phyloP scores from a whole-genome alignment of 108 stramenopile species.

The Cyclotella baltica region DNA sequence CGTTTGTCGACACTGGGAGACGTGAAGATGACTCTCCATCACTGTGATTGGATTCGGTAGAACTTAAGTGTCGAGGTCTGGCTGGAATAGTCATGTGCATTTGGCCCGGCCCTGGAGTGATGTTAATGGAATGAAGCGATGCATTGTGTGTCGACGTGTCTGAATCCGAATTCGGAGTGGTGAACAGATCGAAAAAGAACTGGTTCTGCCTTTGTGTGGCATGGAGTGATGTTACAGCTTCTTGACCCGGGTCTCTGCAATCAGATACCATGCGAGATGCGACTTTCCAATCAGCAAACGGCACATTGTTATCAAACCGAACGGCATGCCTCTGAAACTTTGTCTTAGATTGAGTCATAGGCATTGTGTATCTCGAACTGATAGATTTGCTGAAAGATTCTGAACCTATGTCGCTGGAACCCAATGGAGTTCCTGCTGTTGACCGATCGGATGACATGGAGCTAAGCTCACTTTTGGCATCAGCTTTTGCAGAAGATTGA shows the following conservation, averaged over 20 bases:
- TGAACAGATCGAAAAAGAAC: conserved; percentile 36
- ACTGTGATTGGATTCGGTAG: background rate
- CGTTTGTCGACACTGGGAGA: background rate
- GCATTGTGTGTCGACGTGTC: background rate
- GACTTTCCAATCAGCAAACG: conserved; percentile 43
- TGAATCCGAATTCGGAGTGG: conserved; percentile 9
- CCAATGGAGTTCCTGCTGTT: background rate
- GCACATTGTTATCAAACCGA: conserved; percentile 20
- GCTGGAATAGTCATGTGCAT: background rate
- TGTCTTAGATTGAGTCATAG: conserved; percentile 19
- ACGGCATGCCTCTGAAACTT: background rate
- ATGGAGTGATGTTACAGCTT: background rate
- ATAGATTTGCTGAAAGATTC: background rate
- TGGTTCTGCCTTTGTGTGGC: conserved; percentile 9
- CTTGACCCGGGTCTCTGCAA: conserved; percentile 59
- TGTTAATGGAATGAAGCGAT: conserved; percentile 20
- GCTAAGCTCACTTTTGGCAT: conserved; percentile 25
- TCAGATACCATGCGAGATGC: conserved; percentile 40
- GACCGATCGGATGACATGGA: conserved; percentile 37
- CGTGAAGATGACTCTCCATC: background rate
- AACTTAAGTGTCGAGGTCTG: background rate
- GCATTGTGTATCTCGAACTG: conserved; percentile 25
- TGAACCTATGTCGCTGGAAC: background rate
- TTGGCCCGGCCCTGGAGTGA: background rate
- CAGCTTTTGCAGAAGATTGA: conserved; percentile 3